These are phyloP conservation scores for Leccinum pallidistipes DNA, from an alignment of 1,284 basidiomycete genomes.

Conservation along the genomic window DNA sequence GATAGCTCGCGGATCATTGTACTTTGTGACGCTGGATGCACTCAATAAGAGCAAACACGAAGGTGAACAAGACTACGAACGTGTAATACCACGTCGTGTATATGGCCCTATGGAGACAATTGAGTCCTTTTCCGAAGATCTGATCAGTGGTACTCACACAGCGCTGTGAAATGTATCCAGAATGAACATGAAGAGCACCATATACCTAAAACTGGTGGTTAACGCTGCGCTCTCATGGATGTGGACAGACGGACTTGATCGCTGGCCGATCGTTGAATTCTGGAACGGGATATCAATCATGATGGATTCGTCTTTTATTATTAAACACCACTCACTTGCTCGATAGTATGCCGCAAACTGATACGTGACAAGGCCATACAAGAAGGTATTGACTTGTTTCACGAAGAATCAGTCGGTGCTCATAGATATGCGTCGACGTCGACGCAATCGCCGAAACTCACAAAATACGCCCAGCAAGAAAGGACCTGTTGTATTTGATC, in stretches of 20 bases:
- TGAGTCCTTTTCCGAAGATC: not conserved
- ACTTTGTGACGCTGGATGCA: not conserved
- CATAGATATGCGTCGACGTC: not conserved
- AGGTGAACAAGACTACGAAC: not conserved
- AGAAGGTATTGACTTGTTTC: not conserved
- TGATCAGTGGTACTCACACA: not conserved
- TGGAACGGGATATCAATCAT: not conserved
- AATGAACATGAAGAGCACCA: not conserved
- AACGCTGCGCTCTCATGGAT: not conserved
- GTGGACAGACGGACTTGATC: not conserved
- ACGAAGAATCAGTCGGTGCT: not conserved
- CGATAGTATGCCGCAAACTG: not conserved
- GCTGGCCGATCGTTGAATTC: not conserved
- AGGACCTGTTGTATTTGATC: not conserved
- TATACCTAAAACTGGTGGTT: not conserved
- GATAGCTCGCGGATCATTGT: not conserved
- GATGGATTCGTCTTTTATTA: not conserved
- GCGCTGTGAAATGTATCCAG: slow-evolving; percentile 1
- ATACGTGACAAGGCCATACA: slow-evolving; percentile 1
- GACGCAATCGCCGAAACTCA: not conserved
- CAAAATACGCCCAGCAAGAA: not conserved
- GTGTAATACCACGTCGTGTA: not conserved
- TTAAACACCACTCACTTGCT: not conserved
- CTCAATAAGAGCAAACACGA: not conserved
- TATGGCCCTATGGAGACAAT: not conserved